Conservation (phyloP, 331 rosid species). For the Pyracantha coccinea region DNA sequence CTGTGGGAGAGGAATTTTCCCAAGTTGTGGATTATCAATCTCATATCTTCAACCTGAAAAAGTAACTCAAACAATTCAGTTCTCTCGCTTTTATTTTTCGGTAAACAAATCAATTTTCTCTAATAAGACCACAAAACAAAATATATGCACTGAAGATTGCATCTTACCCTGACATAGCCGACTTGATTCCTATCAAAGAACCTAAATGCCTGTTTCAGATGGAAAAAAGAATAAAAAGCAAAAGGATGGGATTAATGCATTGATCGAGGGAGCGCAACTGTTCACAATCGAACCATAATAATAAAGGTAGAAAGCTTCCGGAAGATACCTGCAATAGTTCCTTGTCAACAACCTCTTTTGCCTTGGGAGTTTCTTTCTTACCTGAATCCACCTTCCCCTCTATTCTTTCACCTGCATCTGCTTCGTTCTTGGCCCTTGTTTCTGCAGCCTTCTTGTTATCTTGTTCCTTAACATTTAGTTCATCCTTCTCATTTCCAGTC, state of each 20-base stretch:
- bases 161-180: slow-evolving; percentile 75
- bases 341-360: slow-evolving; percentile 58
- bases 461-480: slow-evolving; percentile 28
- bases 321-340: slow-evolving; percentile 70
- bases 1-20: slow-evolving; percentile 87
- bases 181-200: slow-evolving; percentile 78
- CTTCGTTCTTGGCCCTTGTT: slow-evolving; percentile 30
- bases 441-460: slow-evolving; percentile 30
- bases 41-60: slow-evolving; percentile 91
- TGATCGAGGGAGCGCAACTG: background rate
- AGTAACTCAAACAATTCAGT: slow-evolving; percentile 4
- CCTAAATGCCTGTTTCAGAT: slow-evolving; percentile 71
- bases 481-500: slow-evolving; percentile 40
- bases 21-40: slow-evolving; percentile 65
- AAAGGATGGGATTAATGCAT: slow-evolving; percentile 5
- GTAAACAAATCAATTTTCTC: background rate
- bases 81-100: too few relatives aligned
- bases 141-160: background rate
- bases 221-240: background rate
- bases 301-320: background rate
- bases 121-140: background rate
- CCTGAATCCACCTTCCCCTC: slow-evolving; percentile 35
- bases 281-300: slow-evolving; percentile 1
- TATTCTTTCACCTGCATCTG: slow-evolving; percentile 27
- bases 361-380: slow-evolving; percentile 41